phyloP scores from a whole-genome alignment of 1,139 yeast genomes.

The Blastobotrys aristatus region DNA sequence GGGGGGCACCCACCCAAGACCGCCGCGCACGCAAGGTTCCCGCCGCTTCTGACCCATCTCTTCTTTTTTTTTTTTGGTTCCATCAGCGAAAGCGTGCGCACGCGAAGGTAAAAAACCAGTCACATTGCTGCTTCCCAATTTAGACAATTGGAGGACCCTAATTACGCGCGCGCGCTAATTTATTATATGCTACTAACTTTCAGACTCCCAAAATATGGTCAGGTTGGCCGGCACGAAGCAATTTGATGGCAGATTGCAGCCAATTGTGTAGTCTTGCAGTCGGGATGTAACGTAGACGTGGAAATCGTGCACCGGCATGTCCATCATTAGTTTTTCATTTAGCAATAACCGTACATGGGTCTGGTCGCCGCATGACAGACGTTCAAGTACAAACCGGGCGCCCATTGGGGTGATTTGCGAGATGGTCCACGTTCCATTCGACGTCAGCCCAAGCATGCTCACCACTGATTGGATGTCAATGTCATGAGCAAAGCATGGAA shows the following conservation, averaged over 20 bases:
- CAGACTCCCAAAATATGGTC: conserved; percentile 12
- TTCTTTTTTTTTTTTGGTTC: too few relatives aligned
- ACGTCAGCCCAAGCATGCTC: conserved; percentile 44
- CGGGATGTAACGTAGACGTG: conserved; percentile 3
- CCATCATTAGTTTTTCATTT: conserved; percentile 56
- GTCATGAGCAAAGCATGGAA: conserved; percentile 49
- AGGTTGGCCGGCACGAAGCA: conserved; percentile 2
- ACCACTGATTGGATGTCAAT: conserved; percentile 45
- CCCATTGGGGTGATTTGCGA: conserved; percentile 51
- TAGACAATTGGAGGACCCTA: too few relatives aligned
- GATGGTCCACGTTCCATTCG: conserved; percentile 9
- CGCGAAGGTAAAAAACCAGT: too few relatives aligned
- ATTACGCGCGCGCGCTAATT: too few relatives aligned
- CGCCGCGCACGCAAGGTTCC: too few relatives aligned
- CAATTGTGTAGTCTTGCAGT: conserved; percentile 2
- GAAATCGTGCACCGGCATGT: too few relatives aligned
- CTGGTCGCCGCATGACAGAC: conserved; percentile 39
- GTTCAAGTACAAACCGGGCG: conserved; percentile 47
- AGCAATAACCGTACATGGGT: conserved; percentile 42
- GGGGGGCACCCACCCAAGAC: too few relatives aligned
- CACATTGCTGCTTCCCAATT: too few relatives aligned
- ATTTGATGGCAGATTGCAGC: conserved; percentile 4
- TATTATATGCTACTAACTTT: too few relatives aligned
- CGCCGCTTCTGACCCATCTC: too few relatives aligned
- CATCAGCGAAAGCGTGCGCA: too few relatives aligned